A percentile compares a stretch with the other conserved stretches of the same genome.
Evolutionary conservation across 2,329 filamentous ascomycete species (phyloP).

Genomic region (Plenodomus biglobosus): DNA sequence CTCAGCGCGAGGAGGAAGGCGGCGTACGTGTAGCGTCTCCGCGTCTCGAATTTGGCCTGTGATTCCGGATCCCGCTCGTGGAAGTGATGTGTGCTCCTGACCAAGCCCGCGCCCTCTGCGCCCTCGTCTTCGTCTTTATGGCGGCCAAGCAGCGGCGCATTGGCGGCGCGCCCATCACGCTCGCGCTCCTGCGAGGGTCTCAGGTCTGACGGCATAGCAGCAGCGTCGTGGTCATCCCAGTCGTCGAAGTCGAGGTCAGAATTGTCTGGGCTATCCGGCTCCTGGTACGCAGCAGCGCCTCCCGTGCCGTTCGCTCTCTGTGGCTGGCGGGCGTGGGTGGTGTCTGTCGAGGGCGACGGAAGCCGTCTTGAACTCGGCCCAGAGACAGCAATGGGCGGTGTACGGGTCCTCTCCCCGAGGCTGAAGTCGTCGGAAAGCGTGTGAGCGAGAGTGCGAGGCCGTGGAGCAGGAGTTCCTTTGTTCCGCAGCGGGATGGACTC

Average conservation of each 20-base stretch:
- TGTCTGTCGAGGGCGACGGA: constrained; percentile 28
- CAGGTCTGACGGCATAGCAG: constrained; percentile 54
- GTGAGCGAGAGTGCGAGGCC: constrained; percentile 17
- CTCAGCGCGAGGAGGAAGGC: constrained; percentile 80
- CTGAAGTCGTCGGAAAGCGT: constrained; percentile 17
- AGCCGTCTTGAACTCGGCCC: constrained; percentile 21
- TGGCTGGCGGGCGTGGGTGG: constrained; percentile 20
- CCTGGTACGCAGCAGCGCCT: constrained; percentile 12
- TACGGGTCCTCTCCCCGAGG: constrained; percentile 14
- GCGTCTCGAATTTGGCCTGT: constrained; percentile 65
- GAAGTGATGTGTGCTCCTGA: constrained; percentile 62
- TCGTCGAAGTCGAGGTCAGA: constrained; percentile 48
- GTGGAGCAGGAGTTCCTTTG: constrained; percentile 8
- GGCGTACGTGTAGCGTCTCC: constrained; percentile 84
- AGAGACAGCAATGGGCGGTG: constrained; percentile 28
- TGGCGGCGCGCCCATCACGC: constrained; percentile 47
- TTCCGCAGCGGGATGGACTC: constrained; percentile 41
- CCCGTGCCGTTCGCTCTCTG: constrained; percentile 4
- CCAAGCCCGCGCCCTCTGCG: constrained; percentile 46
- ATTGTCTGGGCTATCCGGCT: constrained; percentile 20
- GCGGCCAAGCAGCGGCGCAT: constrained; percentile 56
- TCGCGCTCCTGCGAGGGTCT: constrained; percentile 45
- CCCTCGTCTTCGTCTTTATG: constrained; percentile 40
- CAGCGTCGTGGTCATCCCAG: constrained; percentile 49
- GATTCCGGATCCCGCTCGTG: constrained; percentile 74